Percentiles rank a stretch among this genome's conserved stretches.
These are phyloP conservation scores for Fonsecaea nubica DNA, from an alignment of 2,329 filamentous ascomycete genomes.

Conservation along the genomic window DNA sequence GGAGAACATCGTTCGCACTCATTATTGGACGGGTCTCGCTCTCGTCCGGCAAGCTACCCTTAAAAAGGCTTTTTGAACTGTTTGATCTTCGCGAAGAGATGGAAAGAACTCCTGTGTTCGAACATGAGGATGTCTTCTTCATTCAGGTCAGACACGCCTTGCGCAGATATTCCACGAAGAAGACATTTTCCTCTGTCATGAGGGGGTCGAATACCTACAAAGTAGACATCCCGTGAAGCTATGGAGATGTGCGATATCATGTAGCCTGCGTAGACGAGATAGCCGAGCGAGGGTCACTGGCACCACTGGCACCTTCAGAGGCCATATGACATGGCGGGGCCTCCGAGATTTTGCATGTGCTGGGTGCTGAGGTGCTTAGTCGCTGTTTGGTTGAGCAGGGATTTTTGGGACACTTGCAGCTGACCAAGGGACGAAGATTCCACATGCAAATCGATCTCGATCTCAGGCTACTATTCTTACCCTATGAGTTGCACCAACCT, in stretches of 20 bases:
- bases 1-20: not conserved
- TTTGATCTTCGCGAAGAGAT: not conserved
- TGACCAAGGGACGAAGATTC: constrained; percentile 7
- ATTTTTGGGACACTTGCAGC: constrained; percentile 9
- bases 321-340: constrained; percentile 12
- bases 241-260: constrained; percentile 18
- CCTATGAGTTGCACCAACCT: not conserved
- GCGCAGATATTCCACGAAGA: not conserved
- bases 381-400: not conserved
- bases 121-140: not conserved
- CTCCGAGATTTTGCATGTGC: constrained; percentile 23
- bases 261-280: not conserved
- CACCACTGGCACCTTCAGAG: not conserved
- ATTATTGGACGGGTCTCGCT: constrained; percentile 7
- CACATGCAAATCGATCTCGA: constrained; percentile 22
- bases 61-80: not conserved
- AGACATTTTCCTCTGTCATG: not conserved
- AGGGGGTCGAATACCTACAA: not conserved
- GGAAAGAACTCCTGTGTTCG: not conserved
- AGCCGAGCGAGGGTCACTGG: not conserved
- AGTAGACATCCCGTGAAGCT: not conserved
- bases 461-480: constrained; percentile 9
- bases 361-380: not conserved
- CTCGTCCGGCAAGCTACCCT: not conserved
- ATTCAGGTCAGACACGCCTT: not conserved